Evolutionary conservation across 345 rosid genomes (phyloP), one percentile per base, ranked within the genome.

Genomic region (Heritiera fomes): DNA sequence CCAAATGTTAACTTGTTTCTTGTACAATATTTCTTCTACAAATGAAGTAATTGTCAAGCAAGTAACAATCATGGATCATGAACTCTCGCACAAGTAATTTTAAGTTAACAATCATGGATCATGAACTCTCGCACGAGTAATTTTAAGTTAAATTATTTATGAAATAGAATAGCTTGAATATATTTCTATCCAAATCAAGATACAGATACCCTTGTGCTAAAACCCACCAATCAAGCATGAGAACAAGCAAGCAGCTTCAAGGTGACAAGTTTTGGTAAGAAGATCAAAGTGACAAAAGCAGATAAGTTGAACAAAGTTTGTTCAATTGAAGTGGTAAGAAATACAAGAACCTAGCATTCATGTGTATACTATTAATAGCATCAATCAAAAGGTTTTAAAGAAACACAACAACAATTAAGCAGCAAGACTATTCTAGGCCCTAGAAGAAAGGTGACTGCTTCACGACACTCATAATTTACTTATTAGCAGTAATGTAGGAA

Each of bases 41-140:
- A 23, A 5, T 28, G 12, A 70, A 47, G 20, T 70, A 70, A 47
- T 47, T 70, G 2, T 18, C 7, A 28, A 15, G 41, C 41, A 12
- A 69, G 11, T 69, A 47, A 46, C 18, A 69, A 69, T 69, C 73
- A 46, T 5, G 56, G 41, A 69, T 38, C 73, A 70, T 70, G 41
- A 49, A 17, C 61, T 9, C 23, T 71, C 10, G 8, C 12, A 34
- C 18, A 32, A 28, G 18, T 70, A 23, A 23, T 23, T 23, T 23
- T 23, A 23, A 23, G 28, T 23, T 69, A 47, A 46, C 18, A 69
- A 69, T 69, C 73, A 46, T 5, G 56, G 41, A 69, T 38, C 73
- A 70, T 70, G 41, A 49, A 17, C 61, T 9, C 23, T 71, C 10
- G 8, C 12, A 34, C 18, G 17, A 28, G 18, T 70, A 23, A 28